Evolutionary conservation across 768 basidiomycete species (phyloP), one percentile per base, ranked within the genome.

Genomic region (Lyophyllum shimeji): DNA sequence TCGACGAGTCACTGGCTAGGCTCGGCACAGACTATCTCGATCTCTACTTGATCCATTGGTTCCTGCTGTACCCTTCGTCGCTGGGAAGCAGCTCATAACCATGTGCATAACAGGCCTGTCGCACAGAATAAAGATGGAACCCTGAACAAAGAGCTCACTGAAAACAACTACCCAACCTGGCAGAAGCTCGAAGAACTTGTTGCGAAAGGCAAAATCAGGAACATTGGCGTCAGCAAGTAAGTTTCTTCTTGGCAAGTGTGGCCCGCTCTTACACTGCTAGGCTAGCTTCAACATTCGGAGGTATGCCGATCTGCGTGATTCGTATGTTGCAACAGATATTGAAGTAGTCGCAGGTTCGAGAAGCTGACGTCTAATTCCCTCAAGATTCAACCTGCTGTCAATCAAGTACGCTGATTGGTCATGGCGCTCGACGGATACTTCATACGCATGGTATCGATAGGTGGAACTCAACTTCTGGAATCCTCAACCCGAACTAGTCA

Each of bases 161-260:
- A 80, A 21, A 77, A 91, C 63, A 83, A 89, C 1, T 86, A 88
- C 63, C 85, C 85, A 17, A 91, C 90, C 0, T 93, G 90, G 90
- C 74, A 86, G 66, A 90, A 84, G 59, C 82, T 93, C 46, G 90
- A 93, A 65, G 82, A 87, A 68, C 72, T 90, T 71, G 87, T 90
- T 2, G 82, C 83, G 59, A 86, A 84, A 62, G 91, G 91, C 21
- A 88, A 91, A 67, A 72, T 89, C 42, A 80, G 80, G 66, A 87
- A 90, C 61, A 93, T 93, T 52, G 92, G 92, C 42, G 76, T 93
- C 42, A 89, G 87, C 87, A 94, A 94, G 87, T 87, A 55, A 56
- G 79, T 58, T 7, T 9, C 47, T 9, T 27, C 25, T 2, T 13
- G 17, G 5, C 13, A 40, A 5, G 29, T 23, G 34, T 39, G 33